phyloP scores from a whole-genome alignment of 2,329 filamentous ascomycete species.

The Apiospora malaysiana region DNA sequence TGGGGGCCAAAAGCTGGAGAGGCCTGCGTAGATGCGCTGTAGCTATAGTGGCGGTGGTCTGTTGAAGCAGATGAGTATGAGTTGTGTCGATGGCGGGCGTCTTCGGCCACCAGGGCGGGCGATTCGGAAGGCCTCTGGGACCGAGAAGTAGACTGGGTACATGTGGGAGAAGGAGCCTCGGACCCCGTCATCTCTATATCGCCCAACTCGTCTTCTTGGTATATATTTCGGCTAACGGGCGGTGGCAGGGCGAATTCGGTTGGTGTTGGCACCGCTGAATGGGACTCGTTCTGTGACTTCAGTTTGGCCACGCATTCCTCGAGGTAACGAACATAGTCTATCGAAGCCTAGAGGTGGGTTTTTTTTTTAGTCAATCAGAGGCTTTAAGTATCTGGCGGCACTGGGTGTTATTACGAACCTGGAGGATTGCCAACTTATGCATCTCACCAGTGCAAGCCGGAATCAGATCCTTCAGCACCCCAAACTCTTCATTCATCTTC shows the following conservation, averaged over 20 bases:
- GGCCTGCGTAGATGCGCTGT: slow-evolving; percentile 44
- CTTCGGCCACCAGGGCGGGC: slow-evolving; percentile 55
- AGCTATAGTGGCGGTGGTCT: slow-evolving; percentile 50
- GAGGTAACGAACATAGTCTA: slow-evolving; percentile 94
- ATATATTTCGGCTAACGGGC: slow-evolving; percentile 35
- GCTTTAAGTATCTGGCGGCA: background rate
- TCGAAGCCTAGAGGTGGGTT: slow-evolving; percentile 72
- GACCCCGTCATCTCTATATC: slow-evolving; percentile 69
- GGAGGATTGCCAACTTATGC: slow-evolving; percentile 95
- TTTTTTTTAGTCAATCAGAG: slow-evolving; percentile 16
- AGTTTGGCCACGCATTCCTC: slow-evolving; percentile 86
- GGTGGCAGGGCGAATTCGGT: slow-evolving; percentile 37
- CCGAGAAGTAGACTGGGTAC: slow-evolving; percentile 38
- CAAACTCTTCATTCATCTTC: slow-evolving; percentile 99
- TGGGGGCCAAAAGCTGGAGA: slow-evolving; percentile 54
- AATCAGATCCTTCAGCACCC: slow-evolving; percentile 91
- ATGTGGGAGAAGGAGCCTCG: slow-evolving; percentile 54
- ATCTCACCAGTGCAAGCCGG: slow-evolving; percentile 96
- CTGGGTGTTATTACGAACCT: slow-evolving; percentile 59
- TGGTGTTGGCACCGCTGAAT: slow-evolving; percentile 36
- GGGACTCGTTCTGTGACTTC: slow-evolving; percentile 62
- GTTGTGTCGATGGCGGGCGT: slow-evolving; percentile 51
- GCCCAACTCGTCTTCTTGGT: slow-evolving; percentile 38
- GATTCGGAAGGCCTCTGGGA: slow-evolving; percentile 57
- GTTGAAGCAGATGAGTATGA: slow-evolving; percentile 61